Base-by-base conservation (phyloP, 208 protist species). In the Leishmania gerbilli region DNA sequence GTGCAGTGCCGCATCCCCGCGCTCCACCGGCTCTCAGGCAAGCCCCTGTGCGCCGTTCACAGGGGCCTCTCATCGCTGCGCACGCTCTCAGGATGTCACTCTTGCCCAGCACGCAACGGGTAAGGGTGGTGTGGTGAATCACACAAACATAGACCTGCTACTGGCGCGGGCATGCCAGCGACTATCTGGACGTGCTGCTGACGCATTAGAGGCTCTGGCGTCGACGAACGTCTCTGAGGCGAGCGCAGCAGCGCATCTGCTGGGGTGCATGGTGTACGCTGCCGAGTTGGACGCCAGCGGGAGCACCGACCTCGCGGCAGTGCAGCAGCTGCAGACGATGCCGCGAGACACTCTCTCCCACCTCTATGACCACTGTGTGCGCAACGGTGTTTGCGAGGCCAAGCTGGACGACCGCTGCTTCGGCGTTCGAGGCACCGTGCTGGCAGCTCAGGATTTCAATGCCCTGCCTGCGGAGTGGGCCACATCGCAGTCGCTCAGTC, bases 381-480 rank as follows among this genome's bases (percentile, higher is more conserved):
- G 27, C 53, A 77, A 67, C n/a, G 76, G 64, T 31, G 79, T 92
- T 21, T 84, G 76, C 55, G 78, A 74, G 42, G 79, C 71, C 3
- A 62, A 64, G 15, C 3, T 90, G 11, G 77, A 86, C 40, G 69
- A 71, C 2, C 79, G 77, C 4, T 89, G 87, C 80, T 76, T 87
- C 19, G 65, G 77, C 27, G 68, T 69, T 8, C 76, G 68, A 4
- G 34, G 77, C 17, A 71, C 93, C 1, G 90, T 96, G 31, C 82
- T 96, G 31, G 83, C 87, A 31, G 31, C 77, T 2, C 85, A 91
- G 24, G 89, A 94, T 79, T 94, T 90, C 69, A 80, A 62, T 56
- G 86, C 88, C n/a, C 80, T 97, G 40, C 93, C 93, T 1, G 67
- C 79, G 4, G 85, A 91, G 58, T 95, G 91, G 92, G 71, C 85